Evolutionary conservation across 1,139 yeast genomes (phyloP), one percentile per base, ranked within the genome.

Genomic region (Candida sojae): DNA sequence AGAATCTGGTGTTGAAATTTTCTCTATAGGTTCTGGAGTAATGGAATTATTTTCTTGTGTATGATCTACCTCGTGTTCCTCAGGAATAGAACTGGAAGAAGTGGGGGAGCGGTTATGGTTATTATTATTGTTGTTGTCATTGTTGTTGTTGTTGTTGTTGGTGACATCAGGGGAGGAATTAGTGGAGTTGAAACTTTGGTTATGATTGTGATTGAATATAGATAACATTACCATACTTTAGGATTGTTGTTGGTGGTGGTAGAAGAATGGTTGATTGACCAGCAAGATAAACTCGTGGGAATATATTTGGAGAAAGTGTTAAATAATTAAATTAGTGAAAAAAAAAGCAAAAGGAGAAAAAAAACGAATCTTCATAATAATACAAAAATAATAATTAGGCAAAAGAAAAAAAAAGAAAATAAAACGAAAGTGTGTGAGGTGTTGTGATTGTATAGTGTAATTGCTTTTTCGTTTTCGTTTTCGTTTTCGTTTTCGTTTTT

Each of bases 1-100:
- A 11, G 50, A 47, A 6, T 30, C 43, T 2, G 46, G 46, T 17
- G 23, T 25, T n/a, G 43, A 33, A 13, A 34, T 21, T 13, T 41
- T 41, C 7, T 41, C 36, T 28, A 28, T 29, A 25, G 35, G 41
- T 12, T 43, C 45, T 10, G 42, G 43, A 8, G 43, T 28, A 31
- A 39, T 38, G 4, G 43, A 12, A 9, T 32, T 26, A 8, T 38
- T 41, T 12, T 43, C 45, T 9, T 12, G 21, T 33, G 7, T 13
- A 29, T 36, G 29, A 11, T 13, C 31, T 12, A 23, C 41, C 29
- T 31, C 39, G 26, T 36, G 39, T 11, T 31, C 42, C 12, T 37
- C 35, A 7, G 35, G 29, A 21, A 17, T 17, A 12, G 26, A 11
- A n/a, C 9, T 13, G 25, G 37, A 13, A 23, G 44, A 21, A 11